Evolutionary conservation across 2,329 filamentous ascomycete genomes (phyloP), one percentile per base, ranked within the genome.

Genomic region (Sporothrix curviconia): DNA sequence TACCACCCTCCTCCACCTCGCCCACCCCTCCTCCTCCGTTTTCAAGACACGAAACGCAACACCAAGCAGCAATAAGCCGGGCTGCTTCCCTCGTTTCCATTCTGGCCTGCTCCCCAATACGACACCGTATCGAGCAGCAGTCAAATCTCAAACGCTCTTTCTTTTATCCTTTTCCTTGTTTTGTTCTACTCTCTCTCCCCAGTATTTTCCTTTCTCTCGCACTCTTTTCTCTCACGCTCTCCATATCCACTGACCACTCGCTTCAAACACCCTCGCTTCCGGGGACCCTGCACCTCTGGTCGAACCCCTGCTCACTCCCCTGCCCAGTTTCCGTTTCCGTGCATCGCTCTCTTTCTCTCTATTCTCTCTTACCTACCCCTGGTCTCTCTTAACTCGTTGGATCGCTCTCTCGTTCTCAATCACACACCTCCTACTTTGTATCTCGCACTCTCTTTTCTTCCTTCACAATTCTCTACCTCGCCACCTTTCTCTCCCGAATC

Each of bases 41-140:
- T 66, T 69, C 68, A 70, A 74, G 69, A 74, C 72, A 69, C 67
- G 66, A 69, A 65, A 68, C 69, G 72, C 70, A 70, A 71, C 71
- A 71, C 62, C 66, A 66, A 39, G 62, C 54, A 52, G 28, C 36
- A 44, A 19, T 24, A 43, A 47, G 36, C 55, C 28, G 5, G 36
- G 55, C 17, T 14, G 15, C 32, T n/a, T 42, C 15, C 46, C 28
- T 55, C 52, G 15, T 36, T 22, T 19, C 30, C 44, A 43, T 47
- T 32, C 15, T 34, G 28, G 14, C n/a, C 8, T 6, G 11, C n/a
- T n/a, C 9, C 24, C 24, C 17, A 30, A 42, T 53, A 34, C 50
- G 36, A 53, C 50, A 32, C 50, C 51, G 40, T 44, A 54, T 34
- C 34, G 11, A 28, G 9, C 25, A n/a, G n/a, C n/a, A n/a, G n/a